Conservation (phyloP, 2,329 filamentous ascomycete genomes). For the Xylariaceae sp. region DNA sequence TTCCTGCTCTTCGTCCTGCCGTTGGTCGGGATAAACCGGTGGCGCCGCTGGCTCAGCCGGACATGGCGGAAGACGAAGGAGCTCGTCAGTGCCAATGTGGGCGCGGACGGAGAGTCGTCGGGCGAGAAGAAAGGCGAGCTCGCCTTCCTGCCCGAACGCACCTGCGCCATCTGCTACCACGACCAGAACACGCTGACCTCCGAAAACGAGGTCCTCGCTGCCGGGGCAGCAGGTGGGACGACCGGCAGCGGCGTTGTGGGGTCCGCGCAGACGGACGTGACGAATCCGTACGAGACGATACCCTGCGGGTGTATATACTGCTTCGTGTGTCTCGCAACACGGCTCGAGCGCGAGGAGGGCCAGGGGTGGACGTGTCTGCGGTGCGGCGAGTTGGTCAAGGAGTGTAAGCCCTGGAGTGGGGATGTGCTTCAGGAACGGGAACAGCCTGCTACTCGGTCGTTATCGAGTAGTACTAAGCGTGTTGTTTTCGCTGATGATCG, state of each 20-base stretch:
- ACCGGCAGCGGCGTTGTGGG: constrained; percentile 82
- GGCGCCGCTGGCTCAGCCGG: constrained; percentile 83
- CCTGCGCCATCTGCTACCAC: constrained; percentile 94
- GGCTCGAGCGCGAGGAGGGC: constrained; percentile 86
- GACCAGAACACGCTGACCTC: constrained; percentile 77
- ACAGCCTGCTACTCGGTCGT: constrained; percentile 36
- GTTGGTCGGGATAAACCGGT: constrained; percentile 88
- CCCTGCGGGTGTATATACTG: constrained; percentile 93
- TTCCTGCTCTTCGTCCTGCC: constrained; percentile 97
- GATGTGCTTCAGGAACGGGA: constrained; percentile 67
- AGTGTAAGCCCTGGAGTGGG: constrained; percentile 87
- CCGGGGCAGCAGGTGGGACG: constrained; percentile 60
- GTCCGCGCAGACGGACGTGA: constrained; percentile 87
- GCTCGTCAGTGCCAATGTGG: constrained; percentile 53
- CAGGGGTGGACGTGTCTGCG: constrained; percentile 90
- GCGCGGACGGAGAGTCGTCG: constrained; percentile 44
- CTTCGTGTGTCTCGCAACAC: constrained; percentile 89
- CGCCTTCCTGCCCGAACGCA: constrained; percentile 83
- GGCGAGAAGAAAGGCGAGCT: constrained; percentile 66
- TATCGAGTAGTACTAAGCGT: constrained; percentile 46
- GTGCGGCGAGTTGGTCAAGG: constrained; percentile 77
- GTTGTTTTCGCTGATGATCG: constrained; percentile 60
- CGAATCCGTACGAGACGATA: constrained; percentile 89
- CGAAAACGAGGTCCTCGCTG: constrained; percentile 72
- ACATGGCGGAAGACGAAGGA: constrained; percentile 79